phyloP scores from a whole-genome alignment of 2,329 filamentous ascomycete species.

The Aureobasidium sp. region DNA sequence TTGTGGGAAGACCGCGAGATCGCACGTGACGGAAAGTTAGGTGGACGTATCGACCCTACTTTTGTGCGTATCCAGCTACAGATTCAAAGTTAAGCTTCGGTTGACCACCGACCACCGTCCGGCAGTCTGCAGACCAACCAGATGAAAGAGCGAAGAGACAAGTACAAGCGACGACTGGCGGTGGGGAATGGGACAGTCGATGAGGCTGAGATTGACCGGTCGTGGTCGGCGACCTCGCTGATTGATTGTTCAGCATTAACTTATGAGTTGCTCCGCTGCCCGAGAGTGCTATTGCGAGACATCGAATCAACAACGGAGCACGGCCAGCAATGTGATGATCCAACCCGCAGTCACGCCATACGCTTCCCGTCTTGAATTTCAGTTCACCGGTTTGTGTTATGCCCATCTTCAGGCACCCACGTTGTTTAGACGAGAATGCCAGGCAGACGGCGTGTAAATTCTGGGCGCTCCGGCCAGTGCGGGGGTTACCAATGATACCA shows the following conservation, averaged over 20 bases:
- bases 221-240: too few species aligned
- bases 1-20: neutral
- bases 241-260: neutral
- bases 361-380: neutral
- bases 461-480: neutral
- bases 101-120: neutral
- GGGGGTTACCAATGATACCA: constrained; percentile 7
- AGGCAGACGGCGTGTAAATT: neutral
- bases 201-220: constrained; percentile 4
- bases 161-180: neutral
- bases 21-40: neutral
- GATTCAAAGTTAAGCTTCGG: constrained; percentile 3
- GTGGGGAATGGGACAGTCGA: neutral
- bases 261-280: neutral
- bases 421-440: constrained; percentile 14
- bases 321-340: neutral
- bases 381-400: constrained; percentile 10
- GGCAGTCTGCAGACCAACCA: neutral
- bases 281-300: neutral
- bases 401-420: constrained; percentile 10
- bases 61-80: neutral
- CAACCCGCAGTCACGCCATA: constrained; percentile 10
- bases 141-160: neutral
- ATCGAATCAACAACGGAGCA: neutral
- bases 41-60: neutral